A percentile compares a stretch with the other conserved stretches of the same genome.
Evolutionary conservation across 805 yeast genomes (phyloP).

Genomic region (Candida namnaoensis): DNA sequence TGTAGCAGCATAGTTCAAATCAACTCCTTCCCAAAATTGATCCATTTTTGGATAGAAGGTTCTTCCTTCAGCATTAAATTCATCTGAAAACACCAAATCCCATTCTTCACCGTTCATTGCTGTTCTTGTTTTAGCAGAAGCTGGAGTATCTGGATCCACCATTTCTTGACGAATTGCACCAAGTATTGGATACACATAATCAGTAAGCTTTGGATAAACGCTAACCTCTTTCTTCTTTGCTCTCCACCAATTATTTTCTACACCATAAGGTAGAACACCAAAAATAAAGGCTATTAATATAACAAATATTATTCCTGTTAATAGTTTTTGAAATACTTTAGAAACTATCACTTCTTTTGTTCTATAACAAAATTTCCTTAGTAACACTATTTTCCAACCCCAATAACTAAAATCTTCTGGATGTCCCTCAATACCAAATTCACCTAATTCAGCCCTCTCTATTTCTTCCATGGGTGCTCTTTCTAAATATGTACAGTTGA

Average conservation of each 20-base stretch:
- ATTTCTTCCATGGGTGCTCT: not conserved
- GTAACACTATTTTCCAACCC: not conserved
- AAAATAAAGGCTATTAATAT: too few relatives aligned
- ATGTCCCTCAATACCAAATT: not conserved
- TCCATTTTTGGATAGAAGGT: constrained; percentile 88
- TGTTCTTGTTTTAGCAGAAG: constrained; percentile 34
- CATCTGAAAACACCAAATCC: constrained; percentile 83
- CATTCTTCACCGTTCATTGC: constrained; percentile 58
- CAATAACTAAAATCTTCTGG: not conserved
- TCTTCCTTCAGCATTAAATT: constrained; percentile 83
- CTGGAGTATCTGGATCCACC: constrained; percentile 59
- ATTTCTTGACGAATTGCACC: constrained; percentile 42
- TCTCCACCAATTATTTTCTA: not conserved
- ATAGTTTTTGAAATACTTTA: too few relatives aligned
- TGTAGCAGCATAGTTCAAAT: constrained; percentile 81
- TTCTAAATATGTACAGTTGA: not conserved
- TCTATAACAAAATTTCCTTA: too few relatives aligned
- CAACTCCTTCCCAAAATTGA: constrained; percentile 83
- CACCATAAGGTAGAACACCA: not conserved
- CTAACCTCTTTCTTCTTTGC: not conserved
- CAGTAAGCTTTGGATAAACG: constrained; percentile 15
- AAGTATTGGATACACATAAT: constrained; percentile 40
- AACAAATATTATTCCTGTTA: not conserved
- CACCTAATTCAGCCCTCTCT: not conserved
- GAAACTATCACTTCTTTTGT: too few relatives aligned